These are phyloP conservation scores for Vitis labrusca DNA, from an alignment of 164 flowering plant species.

Conservation along the genomic window DNA sequence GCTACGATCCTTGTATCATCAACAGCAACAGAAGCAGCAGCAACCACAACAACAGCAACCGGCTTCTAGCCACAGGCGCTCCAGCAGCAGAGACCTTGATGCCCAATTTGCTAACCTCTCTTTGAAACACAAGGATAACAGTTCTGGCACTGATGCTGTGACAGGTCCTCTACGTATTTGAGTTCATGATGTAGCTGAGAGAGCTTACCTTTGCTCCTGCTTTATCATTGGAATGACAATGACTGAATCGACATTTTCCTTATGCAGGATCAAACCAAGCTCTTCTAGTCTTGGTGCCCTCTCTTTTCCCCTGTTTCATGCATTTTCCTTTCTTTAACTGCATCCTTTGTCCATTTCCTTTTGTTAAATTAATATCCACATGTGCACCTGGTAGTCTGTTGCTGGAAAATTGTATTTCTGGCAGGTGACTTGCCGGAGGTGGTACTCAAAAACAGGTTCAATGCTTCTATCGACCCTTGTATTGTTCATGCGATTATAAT, in stretches of 20 bases:
- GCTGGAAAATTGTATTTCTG: conserved; percentile 16
- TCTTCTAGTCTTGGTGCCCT: conserved; percentile 13
- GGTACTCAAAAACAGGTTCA: conserved; percentile 27
- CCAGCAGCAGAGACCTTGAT: conserved; percentile 75
- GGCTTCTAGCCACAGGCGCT: conserved; percentile 56
- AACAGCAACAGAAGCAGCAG: conserved; percentile 42
- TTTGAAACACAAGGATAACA: conserved; percentile 58
- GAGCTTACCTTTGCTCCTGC: conserved; percentile 3
- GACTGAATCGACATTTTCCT: conserved; percentile 7
- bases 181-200: conserved; percentile 5
- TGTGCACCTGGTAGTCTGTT: conserved; percentile 57
- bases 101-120: conserved; percentile 77
- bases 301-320: conserved; percentile 2
- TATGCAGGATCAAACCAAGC: conserved; percentile 7
- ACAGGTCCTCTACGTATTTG: conserved; percentile 53
- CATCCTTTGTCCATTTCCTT: neutral
- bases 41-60: conserved; percentile 44
- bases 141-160: conserved; percentile 46
- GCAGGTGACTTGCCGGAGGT: conserved; percentile 54
- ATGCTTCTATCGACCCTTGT: conserved; percentile 3
- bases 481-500: conserved; percentile 11
- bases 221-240: conserved; percentile 1
- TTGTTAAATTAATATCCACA: conserved; percentile 14
- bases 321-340: conserved; percentile 4
- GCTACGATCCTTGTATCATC: conserved; percentile 57